Conservation (phyloP, 192 early-diverging fungal species). For the Rhizophagus sp. region DNA sequence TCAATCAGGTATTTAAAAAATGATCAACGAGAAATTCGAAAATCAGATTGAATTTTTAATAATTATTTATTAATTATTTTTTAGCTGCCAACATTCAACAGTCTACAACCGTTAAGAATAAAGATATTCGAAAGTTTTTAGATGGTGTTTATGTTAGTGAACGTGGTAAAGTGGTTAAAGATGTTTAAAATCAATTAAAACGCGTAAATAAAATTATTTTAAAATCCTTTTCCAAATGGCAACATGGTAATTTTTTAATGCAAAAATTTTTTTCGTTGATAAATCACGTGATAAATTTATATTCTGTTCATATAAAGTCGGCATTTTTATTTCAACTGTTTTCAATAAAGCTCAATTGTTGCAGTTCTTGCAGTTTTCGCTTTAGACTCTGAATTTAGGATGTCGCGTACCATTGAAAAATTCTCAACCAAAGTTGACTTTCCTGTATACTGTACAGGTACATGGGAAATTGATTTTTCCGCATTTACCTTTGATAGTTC, state of each 20-base stretch:
- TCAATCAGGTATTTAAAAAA: constrained; percentile 73
- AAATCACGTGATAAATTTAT: too few species aligned
- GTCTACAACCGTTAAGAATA: constrained; percentile 90
- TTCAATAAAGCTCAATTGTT: too few species aligned
- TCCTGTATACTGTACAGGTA: constrained; percentile 28
- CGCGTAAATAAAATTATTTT: neutral
- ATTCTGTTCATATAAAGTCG: too few species aligned
- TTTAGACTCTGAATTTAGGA: neutral
- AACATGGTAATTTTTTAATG: too few species aligned
- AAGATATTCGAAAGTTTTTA: constrained; percentile 99
- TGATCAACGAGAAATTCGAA: neutral
- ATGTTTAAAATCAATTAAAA: neutral
- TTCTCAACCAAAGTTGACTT: neutral
- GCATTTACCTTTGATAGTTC: too few species aligned
- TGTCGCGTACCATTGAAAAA: neutral
- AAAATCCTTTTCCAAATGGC: neutral
- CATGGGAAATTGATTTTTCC: neutral
- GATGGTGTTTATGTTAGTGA: constrained; percentile 97
- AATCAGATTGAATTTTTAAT: neutral
- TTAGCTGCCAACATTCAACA: constrained; percentile 93
- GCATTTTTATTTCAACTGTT: too few species aligned
- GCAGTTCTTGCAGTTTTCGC: neutral
- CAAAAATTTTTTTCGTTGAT: too few species aligned
- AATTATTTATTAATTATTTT: constrained; percentile 14
- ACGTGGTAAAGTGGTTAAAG: constrained; percentile 49